phyloP scores from a whole-genome alignment of 306 rosid genomes.

The Lathyrus sativus region DNA sequence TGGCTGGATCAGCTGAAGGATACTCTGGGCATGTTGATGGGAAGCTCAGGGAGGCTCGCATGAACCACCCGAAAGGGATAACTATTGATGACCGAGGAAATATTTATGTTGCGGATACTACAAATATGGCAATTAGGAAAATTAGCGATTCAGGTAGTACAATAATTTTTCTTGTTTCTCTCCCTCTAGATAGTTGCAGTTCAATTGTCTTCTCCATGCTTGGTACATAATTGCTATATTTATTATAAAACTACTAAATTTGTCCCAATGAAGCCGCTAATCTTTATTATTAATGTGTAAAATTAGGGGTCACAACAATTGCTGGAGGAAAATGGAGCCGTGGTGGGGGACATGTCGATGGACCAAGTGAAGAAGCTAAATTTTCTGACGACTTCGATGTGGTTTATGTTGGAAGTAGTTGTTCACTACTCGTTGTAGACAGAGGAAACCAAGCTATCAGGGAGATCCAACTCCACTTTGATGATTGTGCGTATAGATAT shows the following conservation, averaged over 20 bases:
- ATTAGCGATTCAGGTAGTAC: conserved; percentile 87
- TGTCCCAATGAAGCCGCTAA: neutral
- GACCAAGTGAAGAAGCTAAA: conserved; percentile 90
- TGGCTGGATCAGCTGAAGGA: conserved; percentile 90
- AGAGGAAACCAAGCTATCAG: conserved; percentile 83
- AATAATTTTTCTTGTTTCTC: conserved; percentile 1
- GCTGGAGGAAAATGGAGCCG: conserved; percentile 87
- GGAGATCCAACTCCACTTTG: conserved; percentile 90
- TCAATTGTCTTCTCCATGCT: neutral
- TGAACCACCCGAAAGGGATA: conserved; percentile 89
- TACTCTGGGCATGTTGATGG: conserved; percentile 86
- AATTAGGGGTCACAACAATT: conserved; percentile 82
- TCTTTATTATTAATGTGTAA: too few relatives aligned
- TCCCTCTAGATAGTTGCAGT: neutral
- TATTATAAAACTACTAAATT: conserved; percentile 14
- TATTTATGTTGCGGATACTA: conserved; percentile 83
- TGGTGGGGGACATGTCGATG: conserved; percentile 84
- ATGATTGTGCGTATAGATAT: conserved; percentile 91
- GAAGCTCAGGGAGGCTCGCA: conserved; percentile 73
- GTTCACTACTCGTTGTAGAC: conserved; percentile 82
- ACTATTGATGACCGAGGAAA: conserved; percentile 93
- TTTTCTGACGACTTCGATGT: conserved; percentile 93
- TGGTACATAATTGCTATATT: conserved; percentile 13
- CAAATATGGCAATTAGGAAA: conserved; percentile 91
- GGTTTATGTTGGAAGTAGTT: conserved; percentile 86